These are phyloP conservation scores for Blepharisma stoltei DNA, from an alignment of 73 alveolate genomes.

Conservation along the genomic window DNA sequence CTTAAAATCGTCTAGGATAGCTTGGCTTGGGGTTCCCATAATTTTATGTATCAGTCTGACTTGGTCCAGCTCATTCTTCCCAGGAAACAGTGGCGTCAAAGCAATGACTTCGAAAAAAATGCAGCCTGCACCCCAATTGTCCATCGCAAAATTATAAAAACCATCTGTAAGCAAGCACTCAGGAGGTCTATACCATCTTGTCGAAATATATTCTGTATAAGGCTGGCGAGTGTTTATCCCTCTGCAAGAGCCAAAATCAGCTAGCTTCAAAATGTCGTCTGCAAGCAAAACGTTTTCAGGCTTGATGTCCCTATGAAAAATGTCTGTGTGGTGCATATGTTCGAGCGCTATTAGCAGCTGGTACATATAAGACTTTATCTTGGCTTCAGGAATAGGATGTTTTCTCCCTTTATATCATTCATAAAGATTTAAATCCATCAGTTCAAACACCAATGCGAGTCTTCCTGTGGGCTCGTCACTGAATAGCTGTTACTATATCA, in stretches of 20 bases:
- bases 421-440: constrained; percentile 92
- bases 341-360: constrained; percentile 70
- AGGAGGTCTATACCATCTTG: constrained; percentile 84
- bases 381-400: constrained; percentile 65
- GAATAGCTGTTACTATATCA: background rate
- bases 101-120: constrained; percentile 94
- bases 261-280: constrained; percentile 76
- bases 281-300: constrained; percentile 70
- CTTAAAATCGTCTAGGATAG: constrained; percentile 68
- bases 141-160: constrained; percentile 96
- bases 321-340: constrained; percentile 75
- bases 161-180: constrained; percentile 98
- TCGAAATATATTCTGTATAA: constrained; percentile 86
- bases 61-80: constrained; percentile 94
- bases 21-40: constrained; percentile 81
- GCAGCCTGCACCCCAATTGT: constrained; percentile 98
- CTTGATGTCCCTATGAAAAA: constrained; percentile 78
- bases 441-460: constrained; percentile 92
- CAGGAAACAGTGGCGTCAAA: constrained; percentile 83
- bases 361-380: constrained; percentile 63
- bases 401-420: constrained; percentile 76
- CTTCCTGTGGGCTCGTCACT: constrained; percentile 93
- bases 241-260: constrained; percentile 94
- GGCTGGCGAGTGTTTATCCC: constrained; percentile 89
- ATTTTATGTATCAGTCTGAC: constrained; percentile 88